These are phyloP conservation scores for Phytophthora sp. DNA, from an alignment of 352 stramenopile genomes.

Conservation along the genomic window DNA sequence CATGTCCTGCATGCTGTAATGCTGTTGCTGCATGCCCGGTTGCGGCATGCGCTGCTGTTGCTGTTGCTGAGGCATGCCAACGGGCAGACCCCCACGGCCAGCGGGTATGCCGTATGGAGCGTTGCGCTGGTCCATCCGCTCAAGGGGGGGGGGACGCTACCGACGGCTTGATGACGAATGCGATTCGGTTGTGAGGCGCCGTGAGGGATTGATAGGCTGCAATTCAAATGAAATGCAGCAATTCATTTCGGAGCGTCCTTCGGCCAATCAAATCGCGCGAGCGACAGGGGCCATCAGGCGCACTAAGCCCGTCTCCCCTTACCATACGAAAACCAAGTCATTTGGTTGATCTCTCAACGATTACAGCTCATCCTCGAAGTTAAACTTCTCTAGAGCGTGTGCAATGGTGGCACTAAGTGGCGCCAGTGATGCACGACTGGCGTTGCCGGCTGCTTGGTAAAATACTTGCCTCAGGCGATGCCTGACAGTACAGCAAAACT, in stretches of 20 bases:
- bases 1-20: slow-evolving; percentile 78
- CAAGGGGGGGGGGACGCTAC: too few relatives aligned
- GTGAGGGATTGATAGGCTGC: slow-evolving; percentile 6
- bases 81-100: slow-evolving; percentile 44
- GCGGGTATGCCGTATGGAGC: slow-evolving; percentile 60
- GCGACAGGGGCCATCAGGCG: slow-evolving; percentile 17
- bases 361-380: too few relatives aligned
- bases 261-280: slow-evolving; percentile 24
- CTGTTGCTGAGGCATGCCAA: slow-evolving; percentile 48
- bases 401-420: too few relatives aligned
- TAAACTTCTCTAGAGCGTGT: too few relatives aligned
- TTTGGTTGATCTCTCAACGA: slow-evolving; percentile 5
- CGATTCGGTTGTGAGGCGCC: slow-evolving; percentile 22
- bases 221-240: slow-evolving; percentile 29
- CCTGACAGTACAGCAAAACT: too few relatives aligned
- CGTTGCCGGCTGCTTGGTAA: too few relatives aligned
- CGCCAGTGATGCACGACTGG: too few relatives aligned
- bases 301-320: too few relatives aligned
- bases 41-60: too few relatives aligned
- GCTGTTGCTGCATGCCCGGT: too few relatives aligned
- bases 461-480: too few relatives aligned
- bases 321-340: slow-evolving; percentile 12
- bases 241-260: slow-evolving; percentile 22
- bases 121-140: slow-evolving; percentile 78
- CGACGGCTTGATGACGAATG: neutral